Evolutionary conservation across 1,139 yeast genomes (phyloP).

Genomic region (Wickerhamiella pararugosa): DNA sequence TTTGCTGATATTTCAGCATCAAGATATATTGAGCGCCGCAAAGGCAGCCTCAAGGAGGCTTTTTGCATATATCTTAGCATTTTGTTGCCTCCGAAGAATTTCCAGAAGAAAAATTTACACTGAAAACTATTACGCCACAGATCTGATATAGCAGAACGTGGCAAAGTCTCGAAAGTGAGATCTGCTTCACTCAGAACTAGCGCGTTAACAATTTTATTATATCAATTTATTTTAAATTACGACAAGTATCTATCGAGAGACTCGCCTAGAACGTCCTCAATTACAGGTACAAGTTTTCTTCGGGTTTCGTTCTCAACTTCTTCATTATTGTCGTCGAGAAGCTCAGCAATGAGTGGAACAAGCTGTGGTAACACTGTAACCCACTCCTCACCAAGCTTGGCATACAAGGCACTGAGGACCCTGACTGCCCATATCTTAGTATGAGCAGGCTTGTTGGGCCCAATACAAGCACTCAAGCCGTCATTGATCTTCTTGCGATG

Average conservation of each 20-base stretch:
- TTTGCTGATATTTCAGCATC: no score
- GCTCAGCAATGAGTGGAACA: slow-evolving; percentile 89
- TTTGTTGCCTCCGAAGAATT: no score
- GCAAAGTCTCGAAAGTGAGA: no score
- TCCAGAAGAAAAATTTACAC: no score
- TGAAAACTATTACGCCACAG: no score
- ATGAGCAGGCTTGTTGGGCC: slow-evolving; percentile 27
- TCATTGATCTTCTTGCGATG: slow-evolving; percentile 58
- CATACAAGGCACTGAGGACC: slow-evolving; percentile 66
- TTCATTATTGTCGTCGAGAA: slow-evolving; percentile 91
- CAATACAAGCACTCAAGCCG: slow-evolving; percentile 40
- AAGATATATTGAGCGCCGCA: no score
- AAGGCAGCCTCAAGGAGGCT: no score
- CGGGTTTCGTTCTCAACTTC: slow-evolving; percentile 84
- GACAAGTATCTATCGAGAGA: slow-evolving; percentile 81
- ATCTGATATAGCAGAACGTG: no score
- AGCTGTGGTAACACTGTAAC: slow-evolving; percentile 77
- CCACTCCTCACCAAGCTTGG: slow-evolving; percentile 93
- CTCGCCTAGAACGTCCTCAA: slow-evolving; percentile 87
- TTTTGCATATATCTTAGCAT: no score
- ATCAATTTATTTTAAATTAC: slow-evolving; percentile 21
- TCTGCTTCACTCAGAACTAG: no score
- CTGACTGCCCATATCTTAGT: slow-evolving; percentile 78
- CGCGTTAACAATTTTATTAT: no score
- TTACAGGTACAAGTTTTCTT: slow-evolving; percentile 78